Conservation (phyloP, 768 basidiomycete species). For the Saitozyma podzolica region DNA sequence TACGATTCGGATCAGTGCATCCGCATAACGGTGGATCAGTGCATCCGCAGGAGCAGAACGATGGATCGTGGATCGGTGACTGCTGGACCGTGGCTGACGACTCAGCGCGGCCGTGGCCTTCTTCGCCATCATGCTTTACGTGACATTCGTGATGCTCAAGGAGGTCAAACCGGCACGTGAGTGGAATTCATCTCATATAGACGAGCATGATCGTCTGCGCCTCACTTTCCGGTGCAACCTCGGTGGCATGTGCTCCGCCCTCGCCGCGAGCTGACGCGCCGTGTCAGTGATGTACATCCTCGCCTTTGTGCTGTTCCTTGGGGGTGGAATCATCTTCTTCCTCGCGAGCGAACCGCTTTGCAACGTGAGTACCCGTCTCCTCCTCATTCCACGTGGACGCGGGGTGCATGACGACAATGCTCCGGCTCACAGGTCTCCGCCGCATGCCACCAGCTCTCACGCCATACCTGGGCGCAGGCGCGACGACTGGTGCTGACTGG, state of each 20-base stretch:
- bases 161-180: slow-evolving; percentile 73
- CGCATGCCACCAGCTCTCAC: too few species aligned
- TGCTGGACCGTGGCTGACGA: not conserved
- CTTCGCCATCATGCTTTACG: slow-evolving; percentile 73
- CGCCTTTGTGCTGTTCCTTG: slow-evolving; percentile 72
- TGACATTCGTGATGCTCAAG: slow-evolving; percentile 71
- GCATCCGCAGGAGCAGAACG: too few species aligned
- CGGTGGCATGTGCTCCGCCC: not conserved
- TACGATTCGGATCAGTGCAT: too few species aligned
- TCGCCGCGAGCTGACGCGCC: not conserved
- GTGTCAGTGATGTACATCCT: slow-evolving; percentile 66
- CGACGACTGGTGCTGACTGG: slow-evolving; percentile 2
- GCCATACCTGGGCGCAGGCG: too few species aligned
- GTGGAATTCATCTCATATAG: too few species aligned
- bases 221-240: too few species aligned
- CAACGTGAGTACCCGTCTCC: slow-evolving; percentile 54
- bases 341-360: slow-evolving; percentile 77
- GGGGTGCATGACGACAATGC: not conserved
- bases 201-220: too few species aligned
- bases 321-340: slow-evolving; percentile 80
- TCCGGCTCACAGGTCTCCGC: not conserved
- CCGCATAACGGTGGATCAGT: too few species aligned
- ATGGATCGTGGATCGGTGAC: too few species aligned
- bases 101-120: slow-evolving; percentile 67
- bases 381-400: not conserved